Base-by-base conservation (phyloP, 257 asterid species). In the Solanum sejunctum region DNA sequence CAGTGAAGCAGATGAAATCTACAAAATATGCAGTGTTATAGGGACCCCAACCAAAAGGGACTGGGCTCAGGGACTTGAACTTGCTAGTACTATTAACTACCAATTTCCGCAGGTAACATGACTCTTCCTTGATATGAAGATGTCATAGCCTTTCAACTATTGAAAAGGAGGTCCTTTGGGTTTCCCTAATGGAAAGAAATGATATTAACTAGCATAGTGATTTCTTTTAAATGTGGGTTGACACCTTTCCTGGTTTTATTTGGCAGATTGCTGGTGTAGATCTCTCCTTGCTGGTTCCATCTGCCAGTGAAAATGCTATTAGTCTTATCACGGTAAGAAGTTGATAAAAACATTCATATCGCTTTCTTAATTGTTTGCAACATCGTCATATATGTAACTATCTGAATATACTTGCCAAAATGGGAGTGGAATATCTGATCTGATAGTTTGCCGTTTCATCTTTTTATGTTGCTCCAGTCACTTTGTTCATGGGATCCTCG, bases 401-500 rank as follows among this genome's bases (percentile, higher is more conserved):
- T 57, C 45, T 61, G 70, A 17, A 54, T 5, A 12, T 10, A 16
- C n/a, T 8, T 11, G 2, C 4, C 4, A n/a, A 17, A 51, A 57
- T 1, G 28, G 20, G 21, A 56, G 47, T 3, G 36, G 36, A 10
- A 18, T n/a, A 43, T 10, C 82, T 71, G 66, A 43, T 6, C 82
- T 61, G 66, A 43, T 4, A 15, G 5, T n/a, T 69, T 60, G 17
- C 20, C 67, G 8, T 55, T 58, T 58, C 36, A 58, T 51, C 18
- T n/a, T 12, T n/a, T 43, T 23, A 52, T 55, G 41, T 84, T 55
- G 41, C 61, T 89, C 81, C 69, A 95, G 98, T 91, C 96, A 47
- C 97, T 95, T 57, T 96, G 99, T 84, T 93, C 98, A 6, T 96
- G 99, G 99, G 89, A 96, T 90, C 99, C 99, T 60, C 82, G 91